Evolutionary conservation across 2,329 filamentous ascomycete species (phyloP).

Genomic region (Colletotrichum cordylinicola): DNA sequence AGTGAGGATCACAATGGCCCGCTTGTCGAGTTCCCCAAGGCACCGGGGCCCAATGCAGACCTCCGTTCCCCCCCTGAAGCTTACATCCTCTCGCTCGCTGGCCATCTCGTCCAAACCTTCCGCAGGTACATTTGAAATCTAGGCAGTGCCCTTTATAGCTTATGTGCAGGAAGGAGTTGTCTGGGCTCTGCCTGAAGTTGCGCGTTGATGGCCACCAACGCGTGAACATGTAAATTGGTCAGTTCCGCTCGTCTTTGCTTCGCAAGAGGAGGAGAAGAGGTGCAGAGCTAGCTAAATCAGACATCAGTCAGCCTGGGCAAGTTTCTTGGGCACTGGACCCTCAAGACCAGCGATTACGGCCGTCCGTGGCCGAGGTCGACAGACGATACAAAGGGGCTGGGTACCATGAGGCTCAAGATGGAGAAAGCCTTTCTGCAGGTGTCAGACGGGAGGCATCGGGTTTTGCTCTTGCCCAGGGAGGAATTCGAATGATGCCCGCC

Average conservation of each 20-base stretch:
- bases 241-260: background rate
- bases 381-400: background rate
- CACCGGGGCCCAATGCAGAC: too few relatives aligned
- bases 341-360: too few relatives aligned
- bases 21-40: too few relatives aligned
- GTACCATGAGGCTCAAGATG: background rate
- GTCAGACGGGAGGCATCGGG: background rate
- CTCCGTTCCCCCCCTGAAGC: too few relatives aligned
- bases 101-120: background rate
- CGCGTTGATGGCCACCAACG: background rate
- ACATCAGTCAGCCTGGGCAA: background rate
- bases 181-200: background rate
- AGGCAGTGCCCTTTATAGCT: background rate
- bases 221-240: background rate
- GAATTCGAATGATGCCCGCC: background rate
- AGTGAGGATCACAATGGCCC: too few relatives aligned
- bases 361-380: too few relatives aligned
- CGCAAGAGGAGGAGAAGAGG: background rate
- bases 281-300: background rate
- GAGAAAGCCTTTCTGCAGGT: background rate
- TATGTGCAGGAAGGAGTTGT: background rate
- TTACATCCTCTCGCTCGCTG: background rate
- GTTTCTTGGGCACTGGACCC: too few relatives aligned
- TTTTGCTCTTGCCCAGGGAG: background rate
- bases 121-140: background rate